A percentile compares a stretch with the other conserved stretches of the same genome.
These are phyloP conservation scores for Malus asiatica DNA, from an alignment of 306 rosid genomes.

Conservation along the genomic window DNA sequence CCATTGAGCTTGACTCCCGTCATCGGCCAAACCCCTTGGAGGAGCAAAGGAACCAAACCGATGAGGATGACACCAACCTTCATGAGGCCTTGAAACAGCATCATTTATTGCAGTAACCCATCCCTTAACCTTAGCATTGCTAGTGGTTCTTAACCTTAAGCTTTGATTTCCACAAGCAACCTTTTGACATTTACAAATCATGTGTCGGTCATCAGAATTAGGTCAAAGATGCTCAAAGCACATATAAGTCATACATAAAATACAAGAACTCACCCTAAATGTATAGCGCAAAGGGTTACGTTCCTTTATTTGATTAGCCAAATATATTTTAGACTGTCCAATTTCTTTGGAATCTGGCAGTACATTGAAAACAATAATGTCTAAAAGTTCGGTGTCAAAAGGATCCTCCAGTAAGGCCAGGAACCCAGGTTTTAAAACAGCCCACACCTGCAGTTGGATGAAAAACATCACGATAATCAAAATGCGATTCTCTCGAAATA, in stretches of 20 bases:
- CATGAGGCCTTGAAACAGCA: conserved; percentile 31
- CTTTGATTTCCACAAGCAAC: conserved; percentile 30
- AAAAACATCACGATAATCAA: background rate
- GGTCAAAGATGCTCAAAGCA: background rate
- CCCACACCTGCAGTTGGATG: conserved; percentile 38
- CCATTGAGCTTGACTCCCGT: conserved; percentile 47
- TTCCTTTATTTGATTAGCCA: conserved; percentile 36
- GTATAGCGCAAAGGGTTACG: conserved; percentile 33
- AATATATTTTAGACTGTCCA: conserved; percentile 11
- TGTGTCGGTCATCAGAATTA: background rate
- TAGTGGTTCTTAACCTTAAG: conserved; percentile 36
- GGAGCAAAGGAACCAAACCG: conserved; percentile 44
- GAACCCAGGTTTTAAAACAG: conserved; percentile 49
- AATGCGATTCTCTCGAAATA: background rate
- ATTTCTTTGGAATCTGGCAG: conserved; percentile 20
- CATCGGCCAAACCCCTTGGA: conserved; percentile 38
- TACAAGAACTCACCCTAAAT: conserved; percentile 22
- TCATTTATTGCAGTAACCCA: conserved; percentile 39
- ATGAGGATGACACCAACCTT: conserved; percentile 43
- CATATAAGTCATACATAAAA: background rate
- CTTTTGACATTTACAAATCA: conserved; percentile 13
- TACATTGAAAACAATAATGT: conserved; percentile 34
- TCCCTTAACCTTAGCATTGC: conserved; percentile 27
- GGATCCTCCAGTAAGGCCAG: conserved; percentile 43
- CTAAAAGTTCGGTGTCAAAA: conserved; percentile 31